Percentiles rank a stretch among this genome's conserved stretches.
Conservation (phyloP, 2,329 filamentous ascomycete genomes). For the Phyllachora maydis region DNA sequence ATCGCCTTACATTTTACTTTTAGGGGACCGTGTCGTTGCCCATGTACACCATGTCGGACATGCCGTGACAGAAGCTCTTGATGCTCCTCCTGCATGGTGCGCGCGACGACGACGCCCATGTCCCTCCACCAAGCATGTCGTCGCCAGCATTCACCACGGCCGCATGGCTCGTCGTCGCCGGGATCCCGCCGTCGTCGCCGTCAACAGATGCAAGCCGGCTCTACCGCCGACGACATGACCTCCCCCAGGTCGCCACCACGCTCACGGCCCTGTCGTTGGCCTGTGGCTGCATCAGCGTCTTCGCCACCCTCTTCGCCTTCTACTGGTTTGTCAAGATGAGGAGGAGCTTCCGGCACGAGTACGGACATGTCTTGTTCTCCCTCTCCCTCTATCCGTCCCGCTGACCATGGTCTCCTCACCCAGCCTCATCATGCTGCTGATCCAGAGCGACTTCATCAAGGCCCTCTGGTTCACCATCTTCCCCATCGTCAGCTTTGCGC, state of each 20-base stretch:
- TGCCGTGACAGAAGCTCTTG: too few species aligned
- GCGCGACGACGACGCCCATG: too few species aligned
- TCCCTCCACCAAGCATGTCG: too few species aligned
- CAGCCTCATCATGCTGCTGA: conserved; percentile 54
- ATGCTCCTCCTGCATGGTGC: too few species aligned
- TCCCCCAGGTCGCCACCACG: too few species aligned
- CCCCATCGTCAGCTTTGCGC: conserved; percentile 33
- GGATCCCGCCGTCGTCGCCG: conserved; percentile 1
- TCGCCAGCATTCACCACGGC: conserved; percentile 1
- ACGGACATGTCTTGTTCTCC: conserved; percentile 11
- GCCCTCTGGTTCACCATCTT: conserved; percentile 47
- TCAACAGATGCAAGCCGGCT: too few species aligned
- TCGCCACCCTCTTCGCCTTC: conserved; percentile 31
- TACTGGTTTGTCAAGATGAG: conserved; percentile 61
- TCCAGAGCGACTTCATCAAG: conserved; percentile 53
- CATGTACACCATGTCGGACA: too few species aligned
- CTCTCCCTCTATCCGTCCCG: not conserved
- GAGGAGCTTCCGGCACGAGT: conserved; percentile 55
- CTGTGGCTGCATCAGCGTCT: conserved; percentile 29
- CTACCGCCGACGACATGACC: too few species aligned
- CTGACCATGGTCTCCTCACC: conserved; percentile 6
- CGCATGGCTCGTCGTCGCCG: conserved; percentile 1
- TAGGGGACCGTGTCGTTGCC: too few species aligned
- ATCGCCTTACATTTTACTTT: too few species aligned
- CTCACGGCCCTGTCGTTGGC: conserved; percentile 16